These are phyloP conservation scores for Beauveria scarabaeidicola DNA, from an alignment of 2,329 filamentous ascomycete species.

Conservation along the genomic window DNA sequence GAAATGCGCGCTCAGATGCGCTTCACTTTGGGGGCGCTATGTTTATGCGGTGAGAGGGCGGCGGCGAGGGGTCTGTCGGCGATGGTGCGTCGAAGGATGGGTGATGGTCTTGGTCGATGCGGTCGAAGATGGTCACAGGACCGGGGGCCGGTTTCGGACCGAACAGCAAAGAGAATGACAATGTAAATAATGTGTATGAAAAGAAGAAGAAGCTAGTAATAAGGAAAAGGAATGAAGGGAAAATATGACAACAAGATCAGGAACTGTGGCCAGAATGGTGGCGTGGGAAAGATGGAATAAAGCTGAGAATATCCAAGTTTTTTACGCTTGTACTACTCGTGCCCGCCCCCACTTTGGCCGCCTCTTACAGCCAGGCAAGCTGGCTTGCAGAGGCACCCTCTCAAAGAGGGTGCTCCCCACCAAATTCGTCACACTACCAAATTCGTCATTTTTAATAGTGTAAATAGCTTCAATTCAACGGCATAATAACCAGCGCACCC, in stretches of 20 bases:
- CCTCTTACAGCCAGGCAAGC: no score
- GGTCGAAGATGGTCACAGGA: slow-evolving; percentile 1
- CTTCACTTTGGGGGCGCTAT: background rate
- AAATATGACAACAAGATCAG: background rate
- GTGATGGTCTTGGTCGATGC: background rate
- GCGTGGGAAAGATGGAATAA: background rate
- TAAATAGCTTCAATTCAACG: no score
- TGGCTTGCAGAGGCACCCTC: no score
- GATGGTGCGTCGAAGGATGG: background rate
- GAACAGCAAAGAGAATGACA: background rate
- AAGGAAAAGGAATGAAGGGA: slow-evolving; percentile 7
- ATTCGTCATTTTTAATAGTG: no score
- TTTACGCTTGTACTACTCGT: no score
- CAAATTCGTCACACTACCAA: no score
- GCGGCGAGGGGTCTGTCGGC: background rate
- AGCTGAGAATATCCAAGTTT: background rate
- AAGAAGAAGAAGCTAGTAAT: background rate
- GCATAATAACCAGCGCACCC: no score
- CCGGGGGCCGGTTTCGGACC: slow-evolving; percentile 1
- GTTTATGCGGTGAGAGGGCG: background rate
- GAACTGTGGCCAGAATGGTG: no score
- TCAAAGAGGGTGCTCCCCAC: no score
- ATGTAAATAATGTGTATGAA: background rate
- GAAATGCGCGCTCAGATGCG: background rate
- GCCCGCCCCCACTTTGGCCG: no score